A percentile compares a stretch with the other conserved stretches of the same genome.
phyloP scores from a whole-genome alignment of 2,329 filamentous ascomycete species.

The Colletotrichum gigasporum region DNA sequence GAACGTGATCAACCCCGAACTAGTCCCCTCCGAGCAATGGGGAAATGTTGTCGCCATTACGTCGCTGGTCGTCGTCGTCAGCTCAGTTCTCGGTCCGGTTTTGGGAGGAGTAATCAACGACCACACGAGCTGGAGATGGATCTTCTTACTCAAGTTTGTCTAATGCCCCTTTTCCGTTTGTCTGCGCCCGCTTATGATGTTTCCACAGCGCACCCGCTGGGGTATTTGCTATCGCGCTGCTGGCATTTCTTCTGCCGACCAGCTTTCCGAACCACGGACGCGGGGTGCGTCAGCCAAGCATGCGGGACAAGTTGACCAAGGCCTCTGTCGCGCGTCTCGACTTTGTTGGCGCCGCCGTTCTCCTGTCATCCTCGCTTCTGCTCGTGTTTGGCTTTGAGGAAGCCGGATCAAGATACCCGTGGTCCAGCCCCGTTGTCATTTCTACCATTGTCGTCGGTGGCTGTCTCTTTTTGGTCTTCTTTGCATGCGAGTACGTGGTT shows the following conservation, averaged over 20 bases:
- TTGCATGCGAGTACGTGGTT: constrained; percentile 41
- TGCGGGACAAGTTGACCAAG: constrained; percentile 34
- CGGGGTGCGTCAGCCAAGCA: constrained; percentile 13
- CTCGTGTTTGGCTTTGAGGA: constrained; percentile 57
- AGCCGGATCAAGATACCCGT: constrained; percentile 51
- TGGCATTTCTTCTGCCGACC: constrained; percentile 39
- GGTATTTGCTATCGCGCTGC: constrained; percentile 36
- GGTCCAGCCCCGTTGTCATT: constrained; percentile 51
- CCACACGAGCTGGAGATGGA: constrained; percentile 53
- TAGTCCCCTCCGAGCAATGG: constrained; percentile 45
- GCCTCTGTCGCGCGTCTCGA: constrained; percentile 27
- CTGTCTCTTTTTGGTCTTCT: constrained; percentile 38
- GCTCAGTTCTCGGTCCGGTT: constrained; percentile 53
- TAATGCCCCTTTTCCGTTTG: background rate
- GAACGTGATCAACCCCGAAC: constrained; percentile 44
- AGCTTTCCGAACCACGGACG: constrained; percentile 38
- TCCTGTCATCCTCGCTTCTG: constrained; percentile 51
- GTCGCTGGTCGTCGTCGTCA: constrained; percentile 50
- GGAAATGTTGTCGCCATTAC: constrained; percentile 42
- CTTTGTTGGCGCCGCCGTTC: constrained; percentile 39
- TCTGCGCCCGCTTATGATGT: background rate
- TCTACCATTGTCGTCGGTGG: constrained; percentile 40
- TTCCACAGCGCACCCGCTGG: constrained; percentile 41
- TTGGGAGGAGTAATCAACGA: constrained; percentile 53
- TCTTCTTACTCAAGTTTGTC: constrained; percentile 56